Base-by-base conservation (phyloP, 768 basidiomycete species). In the Pleurotus tuber-regium region DNA sequence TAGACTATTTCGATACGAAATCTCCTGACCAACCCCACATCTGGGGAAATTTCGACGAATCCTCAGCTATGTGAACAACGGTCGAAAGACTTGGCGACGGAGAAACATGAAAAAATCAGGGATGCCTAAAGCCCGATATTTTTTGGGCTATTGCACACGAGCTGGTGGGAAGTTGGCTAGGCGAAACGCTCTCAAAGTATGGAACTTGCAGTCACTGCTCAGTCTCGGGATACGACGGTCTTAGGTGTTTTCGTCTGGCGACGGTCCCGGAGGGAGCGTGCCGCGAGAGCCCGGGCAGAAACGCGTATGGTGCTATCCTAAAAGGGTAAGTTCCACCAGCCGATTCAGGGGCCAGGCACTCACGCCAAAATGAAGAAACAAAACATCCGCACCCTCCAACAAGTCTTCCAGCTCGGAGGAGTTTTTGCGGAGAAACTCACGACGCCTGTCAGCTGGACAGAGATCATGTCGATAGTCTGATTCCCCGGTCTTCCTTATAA, bases 391-490 rank as follows among this genome's bases (percentile, higher is more conserved):
- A 18, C n/a, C 23, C 19, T 35, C 18, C n/a, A 31, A 26, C 31
- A 10, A 35, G 30, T 35, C 24, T 28, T 50, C 43, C 55, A 52
- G 44, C 11, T 48, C 31, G 46, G 46, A 48, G 46, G 46, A 35
- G 46, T 75, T 74, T 73, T 73, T 73, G 60, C 71, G 70, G 73
- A 75, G 54, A 72, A 73, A 72, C 61, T 29, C 19, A 38, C 52
- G 54, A 49, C 54, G 43, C 48, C 54, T 64, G 69, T 69, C 69
- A 70, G 62, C 66, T 70, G 66, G 53, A 56, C 59, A 52, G 40
- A 33, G 50, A 52, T 51, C 63, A 61, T 62, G 59, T 56, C 50
- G 56, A 58, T 46, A 42, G 52, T 54, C 35, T 53, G 48, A 29
- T 40, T 36, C 48, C 54, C 36, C 49, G 40, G 55, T 53, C 54